Percentiles rank a stretch among this genome's conserved stretches.
phyloP scores from a whole-genome alignment of 1,284 basidiomycete species.

The Puccinia horiana region DNA sequence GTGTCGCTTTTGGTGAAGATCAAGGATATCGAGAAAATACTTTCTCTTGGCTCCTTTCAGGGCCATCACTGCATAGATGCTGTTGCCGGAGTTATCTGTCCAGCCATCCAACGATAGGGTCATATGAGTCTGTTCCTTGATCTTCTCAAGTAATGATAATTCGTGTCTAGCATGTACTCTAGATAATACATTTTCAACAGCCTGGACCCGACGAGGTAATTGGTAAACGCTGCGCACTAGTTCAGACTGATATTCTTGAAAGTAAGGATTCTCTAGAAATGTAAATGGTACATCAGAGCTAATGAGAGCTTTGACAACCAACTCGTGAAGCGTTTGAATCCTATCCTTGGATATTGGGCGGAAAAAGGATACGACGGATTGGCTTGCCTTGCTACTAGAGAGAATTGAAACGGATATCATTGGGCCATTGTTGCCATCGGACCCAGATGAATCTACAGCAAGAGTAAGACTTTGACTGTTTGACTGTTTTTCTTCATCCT shows the following conservation, averaged over 20 bases:
- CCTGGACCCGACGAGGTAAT: not conserved
- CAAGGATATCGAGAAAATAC: constrained; percentile 19
- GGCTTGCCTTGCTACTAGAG: not conserved
- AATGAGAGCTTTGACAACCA: not conserved
- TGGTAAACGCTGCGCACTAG: constrained; percentile 2
- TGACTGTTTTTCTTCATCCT: no score
- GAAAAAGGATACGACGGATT: not conserved
- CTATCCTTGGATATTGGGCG: not conserved
- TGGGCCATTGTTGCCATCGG: not conserved
- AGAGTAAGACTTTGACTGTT: not conserved
- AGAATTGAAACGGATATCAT: not conserved
- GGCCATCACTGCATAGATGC: not conserved
- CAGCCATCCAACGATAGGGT: no score
- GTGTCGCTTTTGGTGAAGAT: not conserved
- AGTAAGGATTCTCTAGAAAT: constrained; percentile 28
- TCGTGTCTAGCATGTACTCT: constrained; percentile 12
- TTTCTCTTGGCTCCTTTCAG: not conserved
- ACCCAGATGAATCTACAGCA: not conserved
- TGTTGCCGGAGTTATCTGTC: not conserved
- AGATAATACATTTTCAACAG: not conserved
- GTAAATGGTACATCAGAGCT: constrained; percentile 6
- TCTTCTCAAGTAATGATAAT: not conserved
- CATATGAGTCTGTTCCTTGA: constrained; percentile 9
- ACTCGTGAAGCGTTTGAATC: constrained; percentile 8
- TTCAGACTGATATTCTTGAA: constrained; percentile 17